Evolutionary conservation across 1,139 yeast genomes (phyloP).

Genomic region (Dujonia santamariae): DNA sequence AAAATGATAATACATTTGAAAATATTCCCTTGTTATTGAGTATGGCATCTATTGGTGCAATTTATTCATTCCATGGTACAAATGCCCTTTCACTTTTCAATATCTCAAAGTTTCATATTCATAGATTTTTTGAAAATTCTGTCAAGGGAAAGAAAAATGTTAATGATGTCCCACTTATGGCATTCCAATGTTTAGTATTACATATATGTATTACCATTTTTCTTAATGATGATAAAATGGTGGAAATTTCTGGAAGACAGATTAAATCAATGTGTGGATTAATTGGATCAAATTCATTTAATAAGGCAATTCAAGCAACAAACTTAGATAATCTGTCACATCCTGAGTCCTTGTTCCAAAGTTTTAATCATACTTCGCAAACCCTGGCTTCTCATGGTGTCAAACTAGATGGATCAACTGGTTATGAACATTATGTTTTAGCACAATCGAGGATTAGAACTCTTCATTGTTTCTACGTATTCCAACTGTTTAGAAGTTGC

Average conservation of each 20-base stretch:
- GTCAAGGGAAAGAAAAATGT: conserved; percentile 47
- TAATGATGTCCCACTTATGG: conserved; percentile 76
- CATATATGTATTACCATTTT: conserved; percentile 82
- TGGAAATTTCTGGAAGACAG: conserved; percentile 72
- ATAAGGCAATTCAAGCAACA: conserved; percentile 66
- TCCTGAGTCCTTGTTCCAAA: no score
- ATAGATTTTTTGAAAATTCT: conserved; percentile 62
- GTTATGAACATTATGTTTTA: conserved; percentile 71
- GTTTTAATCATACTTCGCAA: no score
- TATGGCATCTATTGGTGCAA: conserved; percentile 87
- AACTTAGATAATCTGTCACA: no score
- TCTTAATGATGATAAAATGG: conserved; percentile 70
- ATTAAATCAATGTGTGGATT: conserved; percentile 75
- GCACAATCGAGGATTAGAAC: conserved; percentile 88
- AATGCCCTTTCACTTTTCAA: conserved; percentile 77
- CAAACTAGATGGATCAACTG: no score
- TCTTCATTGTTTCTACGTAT: conserved; percentile 71
- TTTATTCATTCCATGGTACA: conserved; percentile 76
- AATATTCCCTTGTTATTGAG: conserved; percentile 76
- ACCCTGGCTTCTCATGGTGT: no score
- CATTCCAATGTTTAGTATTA: conserved; percentile 81
- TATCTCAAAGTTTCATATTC: conserved; percentile 74
- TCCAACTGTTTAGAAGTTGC: conserved; percentile 69
- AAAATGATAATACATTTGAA: conserved; percentile 38
- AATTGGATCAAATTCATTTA: conserved; percentile 73